Base-by-base conservation (phyloP, 495 filamentous ascomycete species). In the Podospora comata region DNA sequence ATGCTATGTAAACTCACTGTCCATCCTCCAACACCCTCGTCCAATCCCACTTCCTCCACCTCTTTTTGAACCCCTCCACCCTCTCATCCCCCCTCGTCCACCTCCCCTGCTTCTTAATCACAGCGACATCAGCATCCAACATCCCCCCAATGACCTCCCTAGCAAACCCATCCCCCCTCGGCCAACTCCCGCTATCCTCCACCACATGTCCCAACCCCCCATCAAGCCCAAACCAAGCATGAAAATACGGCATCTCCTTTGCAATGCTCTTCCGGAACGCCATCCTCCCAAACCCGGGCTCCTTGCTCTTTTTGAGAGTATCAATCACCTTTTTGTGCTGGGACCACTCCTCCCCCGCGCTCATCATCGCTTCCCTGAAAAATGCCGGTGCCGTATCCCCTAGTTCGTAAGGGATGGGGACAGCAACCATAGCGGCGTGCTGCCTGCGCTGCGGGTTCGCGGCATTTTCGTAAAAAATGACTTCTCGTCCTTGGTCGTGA, bases 241-340 rank as follows among this genome's bases (percentile, higher is more conserved):
- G 95, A 78, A 99, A 98, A 76, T 99, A 99, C 27, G 95, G 95
- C 93, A 97, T 96, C 80, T 99, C 95, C 82, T 96, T 97, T 27
- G 90, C 92, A 39, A 99, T 79, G 2, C 86, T 89, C 60, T 88
- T 83, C 3, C 95, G 86, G 79, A 99, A 98, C 58, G 95, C 93
- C 67, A 82, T 75, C 76, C 91, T 90, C 0, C 96, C 96, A 48
- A 92, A 73, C 1, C 92, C 89, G 2, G 39, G 5, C 62, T 88
- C 88, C 62, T 78, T 71, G 4, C 90, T 84, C 73, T 88, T 87
- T 58, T 85, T 83, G 15, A 91, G 87, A 0, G 95, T 98, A 75
- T 97, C 93, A 63, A 98, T 96, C 68, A 98, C 80, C 76, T 96
- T 95, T 75, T 90, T 90, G 77, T 99, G 95, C 78, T 98, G 96